Conservation (phyloP, 2,329 filamentous ascomycete genomes). For the Coniochaeta sp. region DNA sequence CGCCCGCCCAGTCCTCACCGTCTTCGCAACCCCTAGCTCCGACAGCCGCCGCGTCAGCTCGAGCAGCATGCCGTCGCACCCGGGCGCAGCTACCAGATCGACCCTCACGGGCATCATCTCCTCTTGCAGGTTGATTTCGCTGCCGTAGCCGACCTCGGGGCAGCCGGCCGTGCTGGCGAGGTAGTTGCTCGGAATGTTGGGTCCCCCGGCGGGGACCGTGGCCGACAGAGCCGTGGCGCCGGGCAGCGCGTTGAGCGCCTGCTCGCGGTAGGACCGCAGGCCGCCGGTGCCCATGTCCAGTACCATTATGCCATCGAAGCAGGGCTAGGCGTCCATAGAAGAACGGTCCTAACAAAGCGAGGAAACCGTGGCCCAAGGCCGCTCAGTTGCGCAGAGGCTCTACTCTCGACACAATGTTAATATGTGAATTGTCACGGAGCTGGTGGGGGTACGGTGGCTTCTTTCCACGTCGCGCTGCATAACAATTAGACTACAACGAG, state of each 20-base stretch:
- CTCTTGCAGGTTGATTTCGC: constrained; percentile 1
- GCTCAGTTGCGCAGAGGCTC: constrained; percentile 14
- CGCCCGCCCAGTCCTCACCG: too few relatives aligned
- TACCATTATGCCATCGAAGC: constrained; percentile 7
- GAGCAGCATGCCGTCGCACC: constrained; percentile 6
- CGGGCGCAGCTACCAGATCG: constrained; percentile 3
- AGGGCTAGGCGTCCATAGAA: too few relatives aligned
- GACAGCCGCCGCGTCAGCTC: too few relatives aligned
- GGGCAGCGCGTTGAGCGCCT: constrained; percentile 3
- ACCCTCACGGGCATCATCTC: constrained; percentile 4
- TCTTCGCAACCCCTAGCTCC: too few relatives aligned
- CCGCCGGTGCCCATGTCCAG: constrained; percentile 5
- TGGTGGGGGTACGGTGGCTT: too few relatives aligned
- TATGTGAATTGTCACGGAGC: too few relatives aligned
- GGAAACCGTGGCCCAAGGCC: constrained; percentile 13
- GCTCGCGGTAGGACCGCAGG: constrained; percentile 6
- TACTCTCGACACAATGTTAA: too few relatives aligned
- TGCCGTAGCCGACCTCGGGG: constrained; percentile 4
- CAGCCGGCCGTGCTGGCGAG: constrained; percentile 3
- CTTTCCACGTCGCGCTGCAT: too few relatives aligned
- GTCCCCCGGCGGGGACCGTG: constrained; percentile 3
- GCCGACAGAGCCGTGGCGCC: constrained; percentile 3
- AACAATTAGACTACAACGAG: too few relatives aligned
- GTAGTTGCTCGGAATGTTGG: constrained; percentile 4
- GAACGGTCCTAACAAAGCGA: too few relatives aligned